Evolutionary conservation across 2,329 filamentous ascomycete species (phyloP), one percentile per base, ranked within the genome.

Genomic region (Ophiostoma pallidulum): DNA sequence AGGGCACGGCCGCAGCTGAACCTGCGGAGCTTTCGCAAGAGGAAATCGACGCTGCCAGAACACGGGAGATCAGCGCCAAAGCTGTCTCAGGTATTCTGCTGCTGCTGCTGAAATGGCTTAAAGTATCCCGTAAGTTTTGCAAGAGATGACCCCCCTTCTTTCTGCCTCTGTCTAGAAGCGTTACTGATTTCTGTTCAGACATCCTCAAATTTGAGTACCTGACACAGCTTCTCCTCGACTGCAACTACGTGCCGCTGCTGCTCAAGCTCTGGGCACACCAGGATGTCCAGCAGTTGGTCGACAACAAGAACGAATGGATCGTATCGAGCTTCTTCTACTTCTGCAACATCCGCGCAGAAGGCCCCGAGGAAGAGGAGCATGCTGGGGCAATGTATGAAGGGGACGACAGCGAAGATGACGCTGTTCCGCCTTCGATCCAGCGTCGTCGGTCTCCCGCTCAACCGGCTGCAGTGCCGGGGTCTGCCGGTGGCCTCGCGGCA

Each of bases 191-290:
- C 40, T n/a, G 38, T 4, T 5, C 41, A 94, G 88, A 98, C 62
- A 78, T 97, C 24, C 71, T 98, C 54, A 95, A 96, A 62, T 96
- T 92, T 56, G 92, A 98, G 66, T 97, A 96, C 59, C 70, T 98
- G 59, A 91, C 89, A 0, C 92, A 98, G 60, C 75, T 98, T 3
- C 71, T 98, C 10, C 75, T 98, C 24, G 92, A 98, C 64, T 92
- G 88, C 4, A 97, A 95, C 63, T 98, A 96, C 62, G 74, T 98
- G 7, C 91, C 91, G 1, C 71, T 98, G 26, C 84, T 95, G 20
- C 70, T 98, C 28, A 97, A 97, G 67, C 78, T 96, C 41, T 90
- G 96, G 63, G 89, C 91, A 42, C 83, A 95, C 60, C 90, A 96
- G 63, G 94, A 98, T 54, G 81, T 96, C 31, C 91, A 96, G 56